Evolutionary conservation across 495 filamentous ascomycete species (phyloP).

Genomic region (Penicillium manginii): DNA sequence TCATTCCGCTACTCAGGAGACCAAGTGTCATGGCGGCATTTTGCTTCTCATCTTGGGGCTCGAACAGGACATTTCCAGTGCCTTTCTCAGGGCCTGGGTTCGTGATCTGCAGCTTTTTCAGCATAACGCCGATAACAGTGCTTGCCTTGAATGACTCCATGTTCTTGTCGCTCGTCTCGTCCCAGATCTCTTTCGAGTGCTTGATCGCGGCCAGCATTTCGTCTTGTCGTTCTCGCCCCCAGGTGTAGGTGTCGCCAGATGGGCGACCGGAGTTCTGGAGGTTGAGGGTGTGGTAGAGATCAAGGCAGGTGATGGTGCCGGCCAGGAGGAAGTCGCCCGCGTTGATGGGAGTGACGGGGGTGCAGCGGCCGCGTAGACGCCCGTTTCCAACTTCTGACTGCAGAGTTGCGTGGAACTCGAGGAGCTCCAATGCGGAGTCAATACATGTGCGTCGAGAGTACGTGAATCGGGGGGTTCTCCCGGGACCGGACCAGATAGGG

Average conservation of each 20-base stretch:
- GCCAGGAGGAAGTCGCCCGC: conserved; percentile 86
- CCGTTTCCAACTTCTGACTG: conserved; percentile 74
- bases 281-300: conserved; percentile 59
- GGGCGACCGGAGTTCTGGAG: conserved; percentile 40
- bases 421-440: conserved; percentile 80
- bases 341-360: conserved; percentile 75
- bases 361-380: conserved; percentile 71
- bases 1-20: conserved; percentile 74
- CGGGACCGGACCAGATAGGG: conserved; percentile 79
- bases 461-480: conserved; percentile 78
- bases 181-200: conserved; percentile 77
- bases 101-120: conserved; percentile 67
- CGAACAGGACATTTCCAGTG: conserved; percentile 28
- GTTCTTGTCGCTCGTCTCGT: conserved; percentile 69
- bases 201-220: conserved; percentile 79
- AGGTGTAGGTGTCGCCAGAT: conserved; percentile 63
- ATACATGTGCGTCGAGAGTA: conserved; percentile 86
- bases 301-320: conserved; percentile 85
- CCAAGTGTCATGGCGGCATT: conserved; percentile 81
- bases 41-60: conserved; percentile 52
- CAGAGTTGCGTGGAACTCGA: conserved; percentile 76
- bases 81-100: conserved; percentile 30
- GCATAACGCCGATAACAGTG: conserved; percentile 75
- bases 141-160: conserved; percentile 89
- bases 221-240: conserved; percentile 68